Evolutionary conservation across 2,329 filamentous ascomycete genomes (phyloP), one percentile per base, ranked within the genome.

Genomic region (Thelonectria rubi): DNA sequence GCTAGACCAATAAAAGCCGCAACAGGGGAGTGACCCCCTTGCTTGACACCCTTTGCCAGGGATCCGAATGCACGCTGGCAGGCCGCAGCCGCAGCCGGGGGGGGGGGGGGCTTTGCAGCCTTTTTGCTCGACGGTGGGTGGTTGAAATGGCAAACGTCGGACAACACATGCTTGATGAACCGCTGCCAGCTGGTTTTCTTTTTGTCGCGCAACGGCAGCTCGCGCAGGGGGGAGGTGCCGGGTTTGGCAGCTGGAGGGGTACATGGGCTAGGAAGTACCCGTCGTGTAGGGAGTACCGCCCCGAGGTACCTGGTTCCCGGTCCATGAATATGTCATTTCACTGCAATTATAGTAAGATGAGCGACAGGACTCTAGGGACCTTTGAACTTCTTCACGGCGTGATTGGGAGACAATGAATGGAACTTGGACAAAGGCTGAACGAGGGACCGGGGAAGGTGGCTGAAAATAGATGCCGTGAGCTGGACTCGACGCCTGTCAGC

Each of bases 391-490:
- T 30, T 47, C 11, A 15, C 24, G n/a, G 12, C 20, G n/a, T n/a
- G 15, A 52, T 55, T 30, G 26, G 26, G 26, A 30, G 26, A 30
- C 26, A 30, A 30, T 30, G 26, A 30, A 30, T 30, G 26, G 26
- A 30, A 30, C n/a, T n/a, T n/a, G n/a, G 10, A 30, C 10, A 30
- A 30, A 30, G 26, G 10, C 2, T 5, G 26, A 48, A 52, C 21
- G 50, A 46, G 37, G 58, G 66, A 58, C 61, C 57, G 47, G 43
- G 48, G 46, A 20, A 47, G 52, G n/a, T 30, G 37, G 55, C 65
- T 62, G 53, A 59, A 56, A 59, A 62, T 68, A 54, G 42, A 54
- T 48, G 37, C 60, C 32, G 37, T 30, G 12, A 24, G 58, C 56
- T 57, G 57, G 62, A 59, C 24, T 45, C 32, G 26, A 37, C 34